Percentiles rank a stretch among this genome's conserved stretches.
phyloP scores from a whole-genome alignment of 768 basidiomycete species.

The Mycena polygramma region DNA sequence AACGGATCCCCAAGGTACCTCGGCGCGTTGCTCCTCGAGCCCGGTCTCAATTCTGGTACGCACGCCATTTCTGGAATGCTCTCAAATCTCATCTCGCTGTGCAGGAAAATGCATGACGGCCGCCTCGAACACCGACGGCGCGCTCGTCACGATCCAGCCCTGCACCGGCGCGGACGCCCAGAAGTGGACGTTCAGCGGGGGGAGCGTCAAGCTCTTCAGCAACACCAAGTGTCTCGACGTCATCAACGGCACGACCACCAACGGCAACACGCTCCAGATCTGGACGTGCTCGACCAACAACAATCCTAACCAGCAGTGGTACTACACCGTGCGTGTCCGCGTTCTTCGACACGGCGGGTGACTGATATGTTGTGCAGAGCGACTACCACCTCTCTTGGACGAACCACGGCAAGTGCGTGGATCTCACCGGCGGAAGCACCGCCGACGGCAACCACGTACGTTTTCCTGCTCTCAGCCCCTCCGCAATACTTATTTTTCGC shows the following conservation, averaged over 20 bases:
- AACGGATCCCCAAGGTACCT: slow-evolving; percentile 48
- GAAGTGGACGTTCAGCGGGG: slow-evolving; percentile 61
- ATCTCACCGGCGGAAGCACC: slow-evolving; percentile 57
- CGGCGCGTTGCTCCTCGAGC: slow-evolving; percentile 61
- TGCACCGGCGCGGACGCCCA: slow-evolving; percentile 62
- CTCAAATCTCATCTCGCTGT: background rate
- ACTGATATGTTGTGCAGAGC: slow-evolving; percentile 30
- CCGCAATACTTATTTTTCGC: too few species aligned
- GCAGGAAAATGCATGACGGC: slow-evolving; percentile 68
- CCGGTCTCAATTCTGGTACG: slow-evolving; percentile 57
- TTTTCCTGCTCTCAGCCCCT: too few species aligned
- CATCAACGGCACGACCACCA: slow-evolving; percentile 51
- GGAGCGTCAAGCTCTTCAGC: slow-evolving; percentile 55
- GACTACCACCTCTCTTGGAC: slow-evolving; percentile 62
- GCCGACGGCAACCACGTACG: slow-evolving; percentile 58
- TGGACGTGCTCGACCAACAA: slow-evolving; percentile 57
- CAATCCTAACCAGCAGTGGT: slow-evolving; percentile 61
- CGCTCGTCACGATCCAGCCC: slow-evolving; percentile 59
- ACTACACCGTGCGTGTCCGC: slow-evolving; percentile 53
- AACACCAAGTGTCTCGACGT: slow-evolving; percentile 66
- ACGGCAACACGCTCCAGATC: slow-evolving; percentile 65
- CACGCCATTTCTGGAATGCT: slow-evolving; percentile 5
- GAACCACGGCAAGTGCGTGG: slow-evolving; percentile 63
- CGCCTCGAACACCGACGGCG: slow-evolving; percentile 62
- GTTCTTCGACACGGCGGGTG: background rate